Evolutionary conservation across 2,329 filamentous ascomycete species (phyloP), one percentile per base, ranked within the genome.

Genomic region (Cercospora berteroae): DNA sequence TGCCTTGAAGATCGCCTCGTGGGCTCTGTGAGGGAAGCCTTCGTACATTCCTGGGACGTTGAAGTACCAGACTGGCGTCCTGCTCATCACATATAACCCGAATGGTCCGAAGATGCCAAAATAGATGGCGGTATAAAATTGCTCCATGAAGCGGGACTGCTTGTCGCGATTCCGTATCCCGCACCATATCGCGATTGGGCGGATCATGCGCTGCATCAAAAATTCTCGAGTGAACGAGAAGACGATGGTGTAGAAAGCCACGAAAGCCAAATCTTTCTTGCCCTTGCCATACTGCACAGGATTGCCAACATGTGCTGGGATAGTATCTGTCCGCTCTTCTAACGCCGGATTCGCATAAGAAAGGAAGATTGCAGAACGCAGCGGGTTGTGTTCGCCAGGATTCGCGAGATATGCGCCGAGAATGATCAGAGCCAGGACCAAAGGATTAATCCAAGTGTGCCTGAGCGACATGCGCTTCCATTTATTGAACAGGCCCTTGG

Each of bases 21-120:
- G 93, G 29, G 90, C 89, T 74, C 87, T 86, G 80, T 97, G 94
- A 5, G 94, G 94, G 79, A 93, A 97, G 18, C 83, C 84, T 79
- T 94, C 92, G 80, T 96, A 97, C 92, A 97, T 96, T 79, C 88
- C 92, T 29, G 83, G 84, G 1, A 92, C 95, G 82, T 96, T 94
- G 85, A 96, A 97, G 80, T 96, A 97, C 94, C 93, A 97, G 50
- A 97, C 88, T 7, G 93, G 90, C n/a, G 92, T 94, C 70, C 87
- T 86, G 76, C 87, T 90, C 94, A 98, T 97, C 78, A 97, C 91
- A 78, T 90, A 97, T 75, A 97, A 80, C 63, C 94, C 94, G 64
- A 89, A 89, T 1, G 93, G 93, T 1, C 93, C 93, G 66, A 96
- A 89, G 66, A 95, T 78, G 55, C 81, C 88, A 79, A 97, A 97